Conservation (phyloP, 2,329 filamentous ascomycete species). For the Epicoccum sorghinum region DNA sequence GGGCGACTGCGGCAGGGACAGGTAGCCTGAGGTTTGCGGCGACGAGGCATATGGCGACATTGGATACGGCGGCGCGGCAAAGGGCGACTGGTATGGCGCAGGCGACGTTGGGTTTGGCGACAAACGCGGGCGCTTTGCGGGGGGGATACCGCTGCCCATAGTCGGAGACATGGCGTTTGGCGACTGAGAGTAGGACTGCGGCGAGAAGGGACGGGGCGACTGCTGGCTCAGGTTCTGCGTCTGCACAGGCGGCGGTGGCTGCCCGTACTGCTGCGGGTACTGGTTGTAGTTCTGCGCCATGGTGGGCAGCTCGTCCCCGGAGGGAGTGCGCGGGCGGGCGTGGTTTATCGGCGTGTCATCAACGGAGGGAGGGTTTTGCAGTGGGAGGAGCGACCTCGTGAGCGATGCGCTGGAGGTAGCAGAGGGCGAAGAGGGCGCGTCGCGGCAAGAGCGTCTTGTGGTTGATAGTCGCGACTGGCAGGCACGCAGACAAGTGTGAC, state of each 20-base stretch:
- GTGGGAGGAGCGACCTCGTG: constrained; percentile 2
- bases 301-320: constrained; percentile 33
- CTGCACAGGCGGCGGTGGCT: constrained; percentile 42
- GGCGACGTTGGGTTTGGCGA: constrained; percentile 70
- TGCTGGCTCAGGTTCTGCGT: constrained; percentile 48
- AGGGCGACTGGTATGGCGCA: constrained; percentile 51
- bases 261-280: constrained; percentile 33
- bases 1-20: constrained; percentile 42
- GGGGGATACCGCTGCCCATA: constrained; percentile 57
- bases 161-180: constrained; percentile 58
- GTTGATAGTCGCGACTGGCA: constrained; percentile 15
- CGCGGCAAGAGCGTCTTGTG: constrained; percentile 20
- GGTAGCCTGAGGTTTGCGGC: constrained; percentile 36
- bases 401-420: constrained; percentile 16
- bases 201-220: constrained; percentile 51
- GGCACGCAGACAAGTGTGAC: constrained; percentile 25
- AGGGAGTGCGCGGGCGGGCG: constrained; percentile 31
- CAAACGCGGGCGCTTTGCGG: constrained; percentile 74
- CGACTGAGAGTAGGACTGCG: constrained; percentile 54
- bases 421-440: constrained; percentile 21
- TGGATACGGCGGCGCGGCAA: constrained; percentile 54
- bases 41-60: constrained; percentile 47
- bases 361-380: constrained; percentile 1
- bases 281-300: constrained; percentile 43
- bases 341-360: constrained; percentile 16